phyloP scores from a whole-genome alignment of 2,329 filamentous ascomycete genomes.

The Xenosphaeropsis pyriputrescens region DNA sequence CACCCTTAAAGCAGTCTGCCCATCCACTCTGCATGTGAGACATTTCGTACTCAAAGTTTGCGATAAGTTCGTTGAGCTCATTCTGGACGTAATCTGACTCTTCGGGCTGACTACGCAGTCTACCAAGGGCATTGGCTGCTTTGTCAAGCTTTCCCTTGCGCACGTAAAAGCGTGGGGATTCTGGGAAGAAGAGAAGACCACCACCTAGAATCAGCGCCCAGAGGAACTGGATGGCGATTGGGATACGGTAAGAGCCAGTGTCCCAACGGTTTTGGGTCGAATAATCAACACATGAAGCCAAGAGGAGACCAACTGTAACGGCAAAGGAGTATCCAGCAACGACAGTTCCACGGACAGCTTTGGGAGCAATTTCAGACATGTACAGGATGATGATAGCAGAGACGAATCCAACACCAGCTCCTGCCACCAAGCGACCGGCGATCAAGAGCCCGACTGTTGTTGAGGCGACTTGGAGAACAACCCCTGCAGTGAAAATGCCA shows the following conservation, averaged over 20 bases:
- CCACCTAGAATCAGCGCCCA: constrained; percentile 62
- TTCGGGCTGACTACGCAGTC: constrained; percentile 56
- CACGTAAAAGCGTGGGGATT: constrained; percentile 74
- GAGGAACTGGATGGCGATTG: constrained; percentile 64
- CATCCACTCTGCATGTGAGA: constrained; percentile 39
- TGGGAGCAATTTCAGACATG: constrained; percentile 60
- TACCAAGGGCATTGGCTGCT: constrained; percentile 45
- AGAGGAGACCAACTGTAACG: constrained; percentile 63
- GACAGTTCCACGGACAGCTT: constrained; percentile 61
- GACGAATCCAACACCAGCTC: constrained; percentile 66
- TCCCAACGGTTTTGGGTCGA: constrained; percentile 44
- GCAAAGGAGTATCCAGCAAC: constrained; percentile 70
- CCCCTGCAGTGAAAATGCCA: constrained; percentile 53
- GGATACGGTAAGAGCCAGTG: constrained; percentile 62
- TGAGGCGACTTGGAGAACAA: constrained; percentile 46
- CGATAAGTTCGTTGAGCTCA: constrained; percentile 71
- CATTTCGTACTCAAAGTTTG: constrained; percentile 76
- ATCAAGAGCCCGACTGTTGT: constrained; percentile 46
- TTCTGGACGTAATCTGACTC: constrained; percentile 61
- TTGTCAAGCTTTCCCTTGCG: constrained; percentile 54
- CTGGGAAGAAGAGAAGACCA: constrained; percentile 63
- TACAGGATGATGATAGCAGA: constrained; percentile 71
- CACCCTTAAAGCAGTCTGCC: constrained; percentile 52
- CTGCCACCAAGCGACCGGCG: constrained; percentile 61
- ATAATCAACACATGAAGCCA: constrained; percentile 63